Base-by-base conservation (phyloP, 176 grass and related monocot species). In the Carex parvula region DNA sequence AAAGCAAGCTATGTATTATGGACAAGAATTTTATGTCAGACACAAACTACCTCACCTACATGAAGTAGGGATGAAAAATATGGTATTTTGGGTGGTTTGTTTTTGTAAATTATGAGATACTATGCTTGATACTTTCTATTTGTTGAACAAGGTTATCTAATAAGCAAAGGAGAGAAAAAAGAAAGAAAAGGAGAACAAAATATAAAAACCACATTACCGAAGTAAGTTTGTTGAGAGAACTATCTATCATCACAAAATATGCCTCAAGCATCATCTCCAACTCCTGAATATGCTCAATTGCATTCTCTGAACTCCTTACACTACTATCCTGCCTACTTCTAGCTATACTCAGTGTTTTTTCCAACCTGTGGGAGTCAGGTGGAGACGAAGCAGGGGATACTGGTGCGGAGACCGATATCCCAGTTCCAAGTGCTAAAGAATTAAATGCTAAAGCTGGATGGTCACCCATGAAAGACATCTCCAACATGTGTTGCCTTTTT, bases 191-290 rank as follows among this genome's bases (percentile, higher is more conserved):
- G 22, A 5, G 54, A 70, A 60, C 2, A 71, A 6, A 22, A 48
- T 26, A 17, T 44, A 17, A 88, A 50, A 73, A 79, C 15, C 20
- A 70, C 13, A 13, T 84, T 95, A 99, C 96, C 83, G 96, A 99
- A 71, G 96, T 99, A 60, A 99, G 81, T 77, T 99, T 99, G 81
- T 95, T 99, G 16, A 99, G 91, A 62, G 87, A 91, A 56, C 90
- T 99, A 83, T 99, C 96, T 42, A 99, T 95, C 46, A 99, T 92
- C 26, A 99, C 93, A 5, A 99, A 99, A 89, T 99, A 99, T 68
- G 96, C 96, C 91, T 99, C 96, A 41, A 99, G 58, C 73, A 99
- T 89, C 96, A 99, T 99, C 37, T 99, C 96, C 71, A 99, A 65
- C 87, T 95, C 93, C 53, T 99, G 81, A 13, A 98, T 95, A 81